Evolutionary conservation across 2,329 filamentous ascomycete species (phyloP).

Genomic region (Diaporthe vexans): DNA sequence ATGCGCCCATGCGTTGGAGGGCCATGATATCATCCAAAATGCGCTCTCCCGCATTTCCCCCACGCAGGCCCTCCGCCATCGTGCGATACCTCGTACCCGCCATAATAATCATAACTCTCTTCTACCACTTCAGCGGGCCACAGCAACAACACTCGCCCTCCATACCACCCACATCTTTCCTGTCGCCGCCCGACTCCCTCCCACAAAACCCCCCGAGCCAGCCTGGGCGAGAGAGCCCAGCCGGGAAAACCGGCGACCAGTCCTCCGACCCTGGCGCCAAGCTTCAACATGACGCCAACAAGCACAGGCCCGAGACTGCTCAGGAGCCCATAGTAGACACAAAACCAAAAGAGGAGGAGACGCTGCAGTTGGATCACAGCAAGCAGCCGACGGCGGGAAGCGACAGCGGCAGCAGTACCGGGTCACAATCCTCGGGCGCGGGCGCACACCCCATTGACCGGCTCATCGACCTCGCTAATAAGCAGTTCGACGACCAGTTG

Average conservation of each 20-base stretch:
- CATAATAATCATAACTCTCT: constrained; percentile 49
- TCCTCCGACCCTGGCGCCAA: constrained; percentile 34
- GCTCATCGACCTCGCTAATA: constrained; percentile 62
- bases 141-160: not conserved
- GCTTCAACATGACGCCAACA: constrained; percentile 37
- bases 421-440: constrained; percentile 17
- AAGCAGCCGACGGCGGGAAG: constrained; percentile 13
- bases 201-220: constrained; percentile 19
- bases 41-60: constrained; percentile 56
- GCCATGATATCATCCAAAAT: constrained; percentile 47
- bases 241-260: constrained; percentile 35
- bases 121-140: constrained; percentile 48
- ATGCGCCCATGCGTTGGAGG: constrained; percentile 41
- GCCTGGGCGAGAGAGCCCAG: constrained; percentile 35
- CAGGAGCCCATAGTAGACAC: constrained; percentile 36
- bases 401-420: constrained; percentile 23
- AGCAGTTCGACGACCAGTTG: constrained; percentile 58
- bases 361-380: constrained; percentile 29
- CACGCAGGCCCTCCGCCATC: constrained; percentile 56
- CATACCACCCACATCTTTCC: constrained; percentile 8
- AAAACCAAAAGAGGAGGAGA: constrained; percentile 27
- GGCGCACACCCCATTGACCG: constrained; percentile 63
- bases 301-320: constrained; percentile 17
- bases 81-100: constrained; percentile 55
- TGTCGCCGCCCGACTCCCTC: not conserved